Conservation (phyloP, 2,329 filamentous ascomycete genomes). For the Emydomyces testavorans region DNA sequence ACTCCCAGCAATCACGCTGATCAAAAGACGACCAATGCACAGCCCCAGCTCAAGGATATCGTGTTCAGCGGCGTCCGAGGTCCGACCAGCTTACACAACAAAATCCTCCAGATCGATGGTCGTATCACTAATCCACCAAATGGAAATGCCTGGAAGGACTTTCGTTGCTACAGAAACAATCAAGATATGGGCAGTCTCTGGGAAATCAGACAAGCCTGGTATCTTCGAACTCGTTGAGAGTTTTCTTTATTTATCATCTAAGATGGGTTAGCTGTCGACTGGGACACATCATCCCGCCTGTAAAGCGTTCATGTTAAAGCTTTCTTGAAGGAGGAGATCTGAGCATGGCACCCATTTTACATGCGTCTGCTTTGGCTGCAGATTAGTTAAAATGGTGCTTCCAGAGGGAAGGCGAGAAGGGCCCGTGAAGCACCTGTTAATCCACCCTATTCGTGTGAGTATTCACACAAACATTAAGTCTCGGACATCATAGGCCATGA, state of each 20-base stretch:
- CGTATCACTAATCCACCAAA: slow-evolving; percentile 25
- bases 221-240: slow-evolving; percentile 17
- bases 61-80: slow-evolving; percentile 23
- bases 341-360: too few species aligned
- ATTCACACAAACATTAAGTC: too few species aligned
- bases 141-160: slow-evolving; percentile 35
- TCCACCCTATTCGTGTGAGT: too few species aligned
- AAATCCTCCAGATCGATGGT: slow-evolving; percentile 34
- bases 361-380: too few species aligned
- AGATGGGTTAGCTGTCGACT: too few species aligned
- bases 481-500: too few species aligned
- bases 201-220: slow-evolving; percentile 35
- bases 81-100: slow-evolving; percentile 23
- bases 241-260: neutral
- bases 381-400: too few species aligned
- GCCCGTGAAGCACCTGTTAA: too few species aligned
- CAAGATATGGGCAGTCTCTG: slow-evolving; percentile 38
- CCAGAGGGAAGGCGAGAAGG: too few species aligned
- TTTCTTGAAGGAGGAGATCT: too few species aligned
- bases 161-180: slow-evolving; percentile 35
- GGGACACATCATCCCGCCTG: too few species aligned
- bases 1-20: neutral
- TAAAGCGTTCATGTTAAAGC: too few species aligned
- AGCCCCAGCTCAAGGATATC: slow-evolving; percentile 13
- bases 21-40: neutral